Base-by-base conservation (phyloP, 768 basidiomycete species). In the Boletus rubropictus region DNA sequence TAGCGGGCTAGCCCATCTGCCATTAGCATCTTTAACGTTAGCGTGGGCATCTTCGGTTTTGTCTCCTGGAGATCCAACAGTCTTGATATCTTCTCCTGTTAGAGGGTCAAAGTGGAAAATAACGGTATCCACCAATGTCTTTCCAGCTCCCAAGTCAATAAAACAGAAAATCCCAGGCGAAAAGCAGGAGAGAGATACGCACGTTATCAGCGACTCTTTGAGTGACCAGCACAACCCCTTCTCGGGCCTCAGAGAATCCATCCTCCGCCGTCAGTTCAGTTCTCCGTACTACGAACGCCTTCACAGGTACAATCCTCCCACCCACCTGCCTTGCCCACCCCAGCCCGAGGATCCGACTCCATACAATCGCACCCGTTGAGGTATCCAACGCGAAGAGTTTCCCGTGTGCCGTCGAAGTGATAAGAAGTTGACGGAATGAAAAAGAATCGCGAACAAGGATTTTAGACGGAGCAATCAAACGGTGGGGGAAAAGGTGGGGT, bases 341-440 rank as follows among this genome's bases (percentile, higher is more conserved):
- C 24, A 86, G 70, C 1, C 89, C 87, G 2, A 95, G 72, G 2
- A 88, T 70, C 9, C 81, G 79, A 53, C 78, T 84, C 93, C 93
- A 97, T 2, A 95, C 59, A 25, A 90, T 72, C 2, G 75, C 70
- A 0, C 93, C 93, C 36, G 73, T 86, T 9, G 80, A 77, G 1
- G 88, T 85, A 56, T 96, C 91, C 35, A 97, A 66, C 0, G 82
- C 93, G 57, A 82, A 91, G 0, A 93, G 54, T 57, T 89, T 91
- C 2, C 91, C 90, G 24, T 76, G 71, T 1, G 71, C 54, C 3
- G 87, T 90, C 0, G 82, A 86, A 6, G 72, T 75, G 4, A 95
- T 77, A 37, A 94, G 77, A 24, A 96, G 64, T 60, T 96, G 89
- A 31, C 85, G 76, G 68, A 96, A 90, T 0, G 91, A 92, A 61